Conservation (phyloP, 2,329 filamentous ascomycete genomes). For the Stemphylium vesicarium region DNA sequence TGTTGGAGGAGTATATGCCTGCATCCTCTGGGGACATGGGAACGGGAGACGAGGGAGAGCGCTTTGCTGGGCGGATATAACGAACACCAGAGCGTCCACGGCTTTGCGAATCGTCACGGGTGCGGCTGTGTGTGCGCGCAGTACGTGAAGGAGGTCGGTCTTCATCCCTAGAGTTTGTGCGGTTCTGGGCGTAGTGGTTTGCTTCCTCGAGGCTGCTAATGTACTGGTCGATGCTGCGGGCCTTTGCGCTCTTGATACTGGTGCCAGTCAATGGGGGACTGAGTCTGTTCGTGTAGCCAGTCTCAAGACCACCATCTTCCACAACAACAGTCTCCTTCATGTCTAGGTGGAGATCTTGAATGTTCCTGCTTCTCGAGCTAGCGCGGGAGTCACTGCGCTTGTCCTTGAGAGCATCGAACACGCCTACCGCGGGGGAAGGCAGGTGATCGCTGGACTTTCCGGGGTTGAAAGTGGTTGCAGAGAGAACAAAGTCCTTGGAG, state of each 20-base stretch:
- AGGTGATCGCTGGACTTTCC: constrained; percentile 48
- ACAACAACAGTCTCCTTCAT: constrained; percentile 54
- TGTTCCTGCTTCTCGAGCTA: constrained; percentile 79
- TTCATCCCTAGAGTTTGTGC: constrained; percentile 48
- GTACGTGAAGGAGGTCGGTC: constrained; percentile 56
- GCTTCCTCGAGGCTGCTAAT: constrained; percentile 85
- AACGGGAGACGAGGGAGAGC: constrained; percentile 88
- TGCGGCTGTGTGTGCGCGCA: constrained; percentile 54
- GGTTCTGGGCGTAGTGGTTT: constrained; percentile 60
- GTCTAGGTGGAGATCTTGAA: constrained; percentile 66
- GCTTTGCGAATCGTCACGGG: constrained; percentile 70
- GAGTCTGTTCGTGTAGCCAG: constrained; percentile 60
- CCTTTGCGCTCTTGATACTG: constrained; percentile 64
- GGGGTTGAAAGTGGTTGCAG: constrained; percentile 44
- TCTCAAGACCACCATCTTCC: constrained; percentile 38
- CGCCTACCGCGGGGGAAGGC: constrained; percentile 71
- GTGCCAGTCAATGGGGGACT: constrained; percentile 52
- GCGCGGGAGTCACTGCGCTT: constrained; percentile 68
- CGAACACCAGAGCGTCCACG: constrained; percentile 71
- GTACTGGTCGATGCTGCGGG: constrained; percentile 78
- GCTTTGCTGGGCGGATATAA: constrained; percentile 77
- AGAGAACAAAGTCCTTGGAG: constrained; percentile 60
- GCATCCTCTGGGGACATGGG: constrained; percentile 92
- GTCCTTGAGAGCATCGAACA: constrained; percentile 68
- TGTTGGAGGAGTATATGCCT: constrained; percentile 54